Percentiles rank a stretch among this genome's conserved stretches.
phyloP scores from a whole-genome alignment of 495 filamentous ascomycete species.

The Aspergillus indologenus region DNA sequence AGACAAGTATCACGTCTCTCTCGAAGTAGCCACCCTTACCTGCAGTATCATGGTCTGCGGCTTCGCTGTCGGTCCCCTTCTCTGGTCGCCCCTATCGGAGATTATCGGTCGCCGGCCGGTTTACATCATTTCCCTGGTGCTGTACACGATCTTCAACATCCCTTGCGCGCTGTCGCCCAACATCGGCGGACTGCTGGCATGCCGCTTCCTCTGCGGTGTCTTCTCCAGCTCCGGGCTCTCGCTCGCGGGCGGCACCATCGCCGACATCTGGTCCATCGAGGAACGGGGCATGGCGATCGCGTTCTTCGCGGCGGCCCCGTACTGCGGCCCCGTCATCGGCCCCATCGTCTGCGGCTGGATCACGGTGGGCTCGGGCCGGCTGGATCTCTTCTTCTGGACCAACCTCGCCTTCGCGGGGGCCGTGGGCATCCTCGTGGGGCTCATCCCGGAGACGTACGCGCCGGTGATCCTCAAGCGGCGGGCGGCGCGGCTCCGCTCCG shows the following conservation, averaged over 20 bases:
- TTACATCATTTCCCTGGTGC: constrained; percentile 48
- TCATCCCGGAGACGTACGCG: constrained; percentile 62
- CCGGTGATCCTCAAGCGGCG: constrained; percentile 59
- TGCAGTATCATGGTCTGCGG: constrained; percentile 40
- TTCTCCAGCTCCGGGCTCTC: constrained; percentile 61
- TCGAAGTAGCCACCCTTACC: constrained; percentile 60
- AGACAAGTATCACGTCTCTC: constrained; percentile 57
- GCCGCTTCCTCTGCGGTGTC: constrained; percentile 56
- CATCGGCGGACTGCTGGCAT: constrained; percentile 50
- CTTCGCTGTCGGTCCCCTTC: constrained; percentile 49
- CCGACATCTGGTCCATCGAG: constrained; percentile 58
- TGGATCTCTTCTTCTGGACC: constrained; percentile 53
- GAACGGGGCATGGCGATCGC: constrained; percentile 60
- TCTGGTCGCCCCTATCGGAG: constrained; percentile 70
- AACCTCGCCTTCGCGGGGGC: constrained; percentile 41
- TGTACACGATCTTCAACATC: constrained; percentile 57
- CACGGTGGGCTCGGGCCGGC: constrained; percentile 48
- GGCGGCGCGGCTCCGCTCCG: constrained; percentile 49
- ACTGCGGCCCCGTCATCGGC: constrained; percentile 54
- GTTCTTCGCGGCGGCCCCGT: constrained; percentile 52
- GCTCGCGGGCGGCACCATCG: constrained; percentile 58
- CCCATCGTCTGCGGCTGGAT: constrained; percentile 60
- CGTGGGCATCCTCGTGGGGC: constrained; percentile 44
- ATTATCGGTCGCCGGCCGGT: constrained; percentile 64
- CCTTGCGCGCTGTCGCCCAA: constrained; percentile 57